Base-by-base conservation (phyloP, 2,329 filamentous ascomycete genomes). In the Hypoxylon sp. region DNA sequence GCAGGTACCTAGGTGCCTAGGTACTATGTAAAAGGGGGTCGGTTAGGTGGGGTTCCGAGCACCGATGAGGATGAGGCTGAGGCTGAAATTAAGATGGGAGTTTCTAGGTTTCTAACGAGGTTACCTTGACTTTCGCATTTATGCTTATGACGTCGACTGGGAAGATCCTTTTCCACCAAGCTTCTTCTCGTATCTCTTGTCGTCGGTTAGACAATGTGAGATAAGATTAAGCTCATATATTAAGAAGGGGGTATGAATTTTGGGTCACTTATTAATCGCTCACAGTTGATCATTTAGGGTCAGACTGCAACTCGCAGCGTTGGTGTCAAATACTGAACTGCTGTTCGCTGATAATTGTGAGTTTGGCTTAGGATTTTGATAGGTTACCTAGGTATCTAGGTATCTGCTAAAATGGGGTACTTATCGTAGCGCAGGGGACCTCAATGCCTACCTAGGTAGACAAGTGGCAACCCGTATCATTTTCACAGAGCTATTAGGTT, bases 1-100 rank as follows among this genome's bases (percentile, higher is more conserved):
- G n/a, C n/a, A n/a, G n/a, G n/a, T n/a, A n/a, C n/a, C n/a, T n/a
- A n/a, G n/a, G n/a, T n/a, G n/a, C n/a, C n/a, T n/a, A n/a, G n/a
- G n/a, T n/a, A n/a, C n/a, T n/a, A n/a, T n/a, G n/a, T 60, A 49
- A 65, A 62, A 49, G 58, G 51, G 55, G 46, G 62, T 62, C 52
- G 43, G 50, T 39, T 58, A n/a, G 46, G 51, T 59, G 61, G 37
- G 59, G 55, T 49, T 48, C 63, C 46, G 64, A 57, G 24, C 52
- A 39, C 62, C 54, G 59, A 50, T 67, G 63, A 70, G 66, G 67
- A 64, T 68, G 58, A 65, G 54, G 48, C 51, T 61, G 60, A 62
- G 66, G 68, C 65, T 68, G 58, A 65, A 51, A 46, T 48, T 61
- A 55, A 62, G 43, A 44, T n/a, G n/a, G 24, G 11, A 34, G 7